Base-by-base conservation (phyloP, 164 flowering plant genomes). In the Dillenia suffruticosa region DNA sequence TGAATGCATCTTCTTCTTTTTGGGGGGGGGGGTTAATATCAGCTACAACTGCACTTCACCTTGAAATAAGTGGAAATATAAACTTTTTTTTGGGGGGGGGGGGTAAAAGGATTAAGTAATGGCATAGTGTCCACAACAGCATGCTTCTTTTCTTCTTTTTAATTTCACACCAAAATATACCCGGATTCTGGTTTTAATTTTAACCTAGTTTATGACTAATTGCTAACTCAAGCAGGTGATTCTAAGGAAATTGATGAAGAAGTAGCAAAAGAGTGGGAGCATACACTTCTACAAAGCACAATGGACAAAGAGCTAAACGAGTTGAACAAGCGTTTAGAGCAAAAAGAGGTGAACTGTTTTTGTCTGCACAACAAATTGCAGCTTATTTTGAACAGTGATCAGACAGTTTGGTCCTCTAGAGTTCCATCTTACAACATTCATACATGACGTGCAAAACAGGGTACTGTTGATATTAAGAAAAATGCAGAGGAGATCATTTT, bases 231-330 rank as follows among this genome's bases (percentile, higher is more conserved):
- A 68, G 68, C 76, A 83, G 92, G 88, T 66, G 96, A 89, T 77
- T 72, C 88, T 52, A 76, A 71, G 64, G 97, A 82, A 67, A 81
- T 82, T 54, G 96, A 88, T 68, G 99, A 90, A 68, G 97, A 85
- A 77, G 90, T 76, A 19, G 87, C 84, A 48, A 90, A 92, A 67
- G 99, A 92, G 77, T 92, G 96, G 99, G 98, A 92, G 67, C 97
- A 92, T 70, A 86, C 85, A 32, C 79, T 92, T 64, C 71, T 87
- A 46, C 97, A 92, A 63, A 82, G 84, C 69, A 74, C 81, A 4
- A 86, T 95, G 99, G 99, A 92, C 77, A 92, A 87, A 71, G 97
- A 95, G 72, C 62, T 95, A 68, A 74, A 80, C 70, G 97, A 95
- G 72, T 71, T 95, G 63, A 90, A 95, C 71, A 84, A 75, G 58